Base-by-base conservation (phyloP, 2,329 filamentous ascomycete species). In the Penicillium sumatraense region DNA sequence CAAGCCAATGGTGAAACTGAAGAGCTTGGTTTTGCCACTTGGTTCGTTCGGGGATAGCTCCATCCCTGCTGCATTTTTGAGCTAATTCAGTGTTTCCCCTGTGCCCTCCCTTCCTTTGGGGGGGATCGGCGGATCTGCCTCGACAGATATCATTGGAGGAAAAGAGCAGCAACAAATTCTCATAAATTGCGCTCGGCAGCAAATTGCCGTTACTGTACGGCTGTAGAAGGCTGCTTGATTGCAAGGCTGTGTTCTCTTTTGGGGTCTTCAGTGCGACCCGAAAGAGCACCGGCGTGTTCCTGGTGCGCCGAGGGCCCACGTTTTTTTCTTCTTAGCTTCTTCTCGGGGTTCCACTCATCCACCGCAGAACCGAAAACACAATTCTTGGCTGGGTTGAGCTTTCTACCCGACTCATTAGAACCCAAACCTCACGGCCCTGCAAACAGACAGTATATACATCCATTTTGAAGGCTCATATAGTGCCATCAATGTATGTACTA, bases 41-140 rank as follows among this genome's bases (percentile, higher is more conserved):
- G 27, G 50, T 45, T 52, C 40, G 53, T 51, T 51, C 49, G 50
- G 49, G 49, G 36, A 53, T 49, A 18, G 42, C 16, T 46, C 18
- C 40, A 46, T 55, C 36, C 44, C 29, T 36, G 42, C 36, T 51
- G 41, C 53, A 56, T 53, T 51, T 53, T 51, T 41, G 41, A 24
- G 56, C n/a, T n/a, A n/a, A n/a, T 21, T 40, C 18, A 14, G 29
- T 11, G n/a, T 31, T 14, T 29, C 13, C 49, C 51, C 49, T 29
- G 16, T 36, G 33, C 31, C 21, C 21, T 42, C 52, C 53, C 26
- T 56, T 50, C n/a, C n/a, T n/a, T n/a, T n/a, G n/a, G n/a, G n/a
- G 45, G 41, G 14, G 49, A 58, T 55, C 45, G 18, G 21, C 38
- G 21, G n/a, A 36, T 38, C 36, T 36, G 35, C 38, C 27, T 48